Evolutionary conservation across 805 yeast species (phyloP), one percentile per base, ranked within the genome.

Genomic region (Maudiozyma bulderi): DNA sequence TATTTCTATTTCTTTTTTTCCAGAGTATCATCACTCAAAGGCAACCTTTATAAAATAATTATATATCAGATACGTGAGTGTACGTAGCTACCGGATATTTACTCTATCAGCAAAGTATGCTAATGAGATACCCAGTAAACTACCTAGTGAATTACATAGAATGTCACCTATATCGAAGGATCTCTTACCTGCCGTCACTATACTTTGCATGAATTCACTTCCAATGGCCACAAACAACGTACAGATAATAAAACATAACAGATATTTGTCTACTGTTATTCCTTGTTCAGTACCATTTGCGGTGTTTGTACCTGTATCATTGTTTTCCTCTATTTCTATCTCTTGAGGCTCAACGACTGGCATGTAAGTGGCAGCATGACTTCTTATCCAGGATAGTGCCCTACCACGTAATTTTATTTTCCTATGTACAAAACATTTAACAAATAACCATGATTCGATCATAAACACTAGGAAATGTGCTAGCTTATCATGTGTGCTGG

Each of bases 111-210:
- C 6, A 15, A 37, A 5, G 32, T 50, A 57, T 8, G 57, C 60
- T 15, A 54, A 14, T 6, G 35, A 47, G 14, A 64, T 47, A 3
- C 64, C 68, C 10, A 52, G 15, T 3, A 49, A 13, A 41, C 60
- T 53, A 1, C 75, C 75, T 3, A 51, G 5, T 0, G 66, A 48
- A 49, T 72, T 72, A 34, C 57, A 60, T 1, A 62, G 44, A 15
- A 80, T 79, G 56, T 80, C 86, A 44, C 53, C 44, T 1, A 58
- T 44, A 52, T 80, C 86, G 60, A 78, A 80, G 0, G 64, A 62
- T 47, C 86, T 57, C 3, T 52, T 56, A 14, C 71, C 70, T 1
- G 45, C 33, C 0, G 69, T 60, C 9, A 59, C n/a, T 1, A 51
- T n/a, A 11, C 13, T 15, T 54, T 80, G 86, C 1, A 72, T 48